Base-by-base conservation (phyloP, 2,329 filamentous ascomycete species). In the Hypomyces perniciosus region DNA sequence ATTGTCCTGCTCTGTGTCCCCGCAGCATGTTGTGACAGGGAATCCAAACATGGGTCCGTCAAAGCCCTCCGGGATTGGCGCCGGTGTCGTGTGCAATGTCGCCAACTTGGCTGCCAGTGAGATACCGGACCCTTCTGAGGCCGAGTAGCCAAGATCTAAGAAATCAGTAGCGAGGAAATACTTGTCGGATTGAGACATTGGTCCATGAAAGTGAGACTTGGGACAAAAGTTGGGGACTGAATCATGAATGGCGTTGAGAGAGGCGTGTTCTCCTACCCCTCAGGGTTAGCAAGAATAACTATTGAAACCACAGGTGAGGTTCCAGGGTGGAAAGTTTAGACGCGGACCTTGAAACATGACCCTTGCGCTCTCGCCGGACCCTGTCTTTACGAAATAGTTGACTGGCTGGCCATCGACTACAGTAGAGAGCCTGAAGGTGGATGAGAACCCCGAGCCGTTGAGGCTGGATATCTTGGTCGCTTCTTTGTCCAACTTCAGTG, bases 21-120 rank as follows among this genome's bases (percentile, higher is more conserved):
- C 91, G 67, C 92, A 96, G 68, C 88, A 96, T 0, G 91, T 96
- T 1, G 86, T 72, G 0, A 86, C 84, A 0, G 88, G 86, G 62
- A 96, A 96, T 2, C 92, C 92, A 58, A 92, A 96, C 68, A 83
- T 74, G 3, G 83, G 81, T 35, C 63, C 73, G 1, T 76, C 68
- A 56, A 79, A 75, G 20, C 80, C 81, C 8, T 78, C 66, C 1
- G 84, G 84, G 0, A 75, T 66, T 0, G 88, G 86, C 0, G 87
- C 88, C 0, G 86, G 81, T 1, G 84, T 89, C 2, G 80, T 84
- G 67, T 96, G 92, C 42, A 96, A 72, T 61, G 78, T 82, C 1
- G 87, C 90, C 6, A 96, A 74, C 65, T 95, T 91, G 55, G 79
- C 69, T 0, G 90, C 89, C 1, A 96, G 73, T 1, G 80, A 83